A percentile compares a stretch with the other conserved stretches of the same genome.
These are phyloP conservation scores for Zygnema cylindricum DNA, from an alignment of 139 green algal species.

Conservation along the genomic window DNA sequence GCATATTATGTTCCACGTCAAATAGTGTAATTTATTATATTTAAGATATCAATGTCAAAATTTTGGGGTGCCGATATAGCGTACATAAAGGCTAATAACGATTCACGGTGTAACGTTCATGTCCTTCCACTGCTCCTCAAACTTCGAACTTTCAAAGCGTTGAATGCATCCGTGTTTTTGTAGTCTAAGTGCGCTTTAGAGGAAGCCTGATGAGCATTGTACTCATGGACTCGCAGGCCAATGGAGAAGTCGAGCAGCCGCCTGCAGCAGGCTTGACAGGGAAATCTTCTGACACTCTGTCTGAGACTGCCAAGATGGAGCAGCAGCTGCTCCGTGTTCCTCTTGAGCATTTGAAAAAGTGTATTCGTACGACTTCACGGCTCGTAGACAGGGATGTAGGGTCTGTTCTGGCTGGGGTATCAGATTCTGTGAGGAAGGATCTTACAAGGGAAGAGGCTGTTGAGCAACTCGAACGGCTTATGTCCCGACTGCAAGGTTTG, in stretches of 20 bases:
- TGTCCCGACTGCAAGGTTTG: slow-evolving; percentile 69
- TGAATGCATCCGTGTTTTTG: too few relatives aligned
- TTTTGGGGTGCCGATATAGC: too few relatives aligned
- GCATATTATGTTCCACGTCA: too few relatives aligned
- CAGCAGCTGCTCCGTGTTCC: slow-evolving; percentile 47
- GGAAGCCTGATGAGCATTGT: too few relatives aligned
- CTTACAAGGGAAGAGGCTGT: slow-evolving; percentile 5
- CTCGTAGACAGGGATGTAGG: slow-evolving; percentile 11
- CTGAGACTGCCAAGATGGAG: slow-evolving; percentile 31
- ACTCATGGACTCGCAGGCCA: background rate
- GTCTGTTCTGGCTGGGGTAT: background rate
- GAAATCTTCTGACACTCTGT: background rate
- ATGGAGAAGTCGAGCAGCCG: background rate
- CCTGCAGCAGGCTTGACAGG: background rate
- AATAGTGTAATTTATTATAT: too few relatives aligned
- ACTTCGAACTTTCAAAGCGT: too few relatives aligned
- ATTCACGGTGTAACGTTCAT: too few relatives aligned
- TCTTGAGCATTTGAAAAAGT: slow-evolving; percentile 39
- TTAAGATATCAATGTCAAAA: too few relatives aligned
- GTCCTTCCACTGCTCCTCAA: too few relatives aligned
- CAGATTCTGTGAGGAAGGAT: background rate
- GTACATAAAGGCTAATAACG: too few relatives aligned
- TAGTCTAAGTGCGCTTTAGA: too few relatives aligned
- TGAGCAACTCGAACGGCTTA: slow-evolving; percentile 64
- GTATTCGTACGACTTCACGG: background rate